Evolutionary conservation across 345 rosid species (phyloP).

Genomic region (Corchorus olitorius): DNA sequence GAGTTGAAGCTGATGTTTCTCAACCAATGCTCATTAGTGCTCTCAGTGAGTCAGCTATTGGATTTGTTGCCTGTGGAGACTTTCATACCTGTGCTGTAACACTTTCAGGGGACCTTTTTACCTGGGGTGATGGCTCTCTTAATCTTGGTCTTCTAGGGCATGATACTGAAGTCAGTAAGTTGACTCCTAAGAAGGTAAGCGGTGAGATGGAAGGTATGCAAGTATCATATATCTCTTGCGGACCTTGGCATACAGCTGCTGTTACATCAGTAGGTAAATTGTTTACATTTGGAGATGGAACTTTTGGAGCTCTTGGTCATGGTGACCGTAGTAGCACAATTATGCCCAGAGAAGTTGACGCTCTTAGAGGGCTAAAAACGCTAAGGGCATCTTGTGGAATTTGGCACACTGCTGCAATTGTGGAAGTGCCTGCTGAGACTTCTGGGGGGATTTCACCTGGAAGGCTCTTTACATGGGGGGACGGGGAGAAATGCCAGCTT

Average conservation of each 20-base stretch:
- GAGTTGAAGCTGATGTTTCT: slow-evolving; percentile 57
- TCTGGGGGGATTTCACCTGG: slow-evolving; percentile 33
- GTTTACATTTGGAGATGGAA: slow-evolving; percentile 83
- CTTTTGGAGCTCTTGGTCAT: slow-evolving; percentile 80
- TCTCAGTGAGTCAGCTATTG: slow-evolving; percentile 48
- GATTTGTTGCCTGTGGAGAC: slow-evolving; percentile 72
- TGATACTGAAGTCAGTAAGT: slow-evolving; percentile 56
- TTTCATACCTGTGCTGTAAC: slow-evolving; percentile 74
- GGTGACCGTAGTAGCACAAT: slow-evolving; percentile 56
- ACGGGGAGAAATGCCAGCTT: slow-evolving; percentile 50
- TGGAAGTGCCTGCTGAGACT: slow-evolving; percentile 30
- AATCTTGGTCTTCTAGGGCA: slow-evolving; percentile 63
- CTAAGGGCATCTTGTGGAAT: slow-evolving; percentile 68
- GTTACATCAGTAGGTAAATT: slow-evolving; percentile 66
- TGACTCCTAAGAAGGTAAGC: slow-evolving; percentile 57
- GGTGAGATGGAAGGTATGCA: slow-evolving; percentile 62
- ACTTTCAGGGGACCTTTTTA: slow-evolving; percentile 60
- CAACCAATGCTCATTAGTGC: slow-evolving; percentile 61
- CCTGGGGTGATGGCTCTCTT: slow-evolving; percentile 65
- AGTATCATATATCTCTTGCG: slow-evolving; percentile 68
- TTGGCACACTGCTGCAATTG: slow-evolving; percentile 82
- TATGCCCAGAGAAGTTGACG: slow-evolving; percentile 68
- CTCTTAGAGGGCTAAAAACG: slow-evolving; percentile 59
- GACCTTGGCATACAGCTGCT: slow-evolving; percentile 78
- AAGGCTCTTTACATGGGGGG: slow-evolving; percentile 57